Evolutionary conservation across 1,284 basidiomycete genomes (phyloP), one percentile per base, ranked within the genome.

Genomic region (Fomitopsis palustris): DNA sequence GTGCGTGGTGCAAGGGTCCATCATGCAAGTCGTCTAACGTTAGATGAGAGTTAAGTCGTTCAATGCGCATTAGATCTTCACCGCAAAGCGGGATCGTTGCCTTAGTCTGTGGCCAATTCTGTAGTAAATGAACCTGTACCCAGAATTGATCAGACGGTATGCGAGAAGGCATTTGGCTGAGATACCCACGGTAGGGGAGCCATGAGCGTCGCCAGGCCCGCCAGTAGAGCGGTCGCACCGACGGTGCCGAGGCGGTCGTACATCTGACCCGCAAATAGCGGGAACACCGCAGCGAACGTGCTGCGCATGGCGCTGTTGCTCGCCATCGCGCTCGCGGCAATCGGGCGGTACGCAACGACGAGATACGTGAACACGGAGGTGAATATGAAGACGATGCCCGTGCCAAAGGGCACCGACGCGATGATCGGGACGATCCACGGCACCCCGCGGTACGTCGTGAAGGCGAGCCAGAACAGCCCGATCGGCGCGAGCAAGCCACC

Each of bases 241-340:
- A 89, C 87, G 0, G 88, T 85, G 1, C 88, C 88, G 6, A 93
- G 70, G 16, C 69, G 70, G 19, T 70, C 53, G 62, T 85, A 88
- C 84, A 88, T 86, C 12, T 80, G 74, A 0, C 72, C 71, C 0
- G 86, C 82, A 62, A 88, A 88, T 17, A 92, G 73, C 1, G 90
- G 90, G 69, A 92, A 92, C 0, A 77, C 86, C 0, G 86, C 86
- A 0, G 88, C 90, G 62, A 93, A 91, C 0, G 78, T 70, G 1
- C 80, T 83, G 1, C 91, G 78, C 67, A 90, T 68, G 7, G 86
- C 85, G 38, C 81, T 85, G 69, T 93, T 93, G 33, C 83, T 78
- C 0, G 90, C 88, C 82, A 93, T 85, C 0, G 89, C 89, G 12
- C 82, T 86, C 1, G 91, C 90, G 0, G 91, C 88, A 45, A 92